Percentiles rank a stretch among this genome's conserved stretches.
These are phyloP conservation scores for Allantophomopsis lycopodina DNA, from an alignment of 2,329 filamentous ascomycete genomes.

Conservation along the genomic window DNA sequence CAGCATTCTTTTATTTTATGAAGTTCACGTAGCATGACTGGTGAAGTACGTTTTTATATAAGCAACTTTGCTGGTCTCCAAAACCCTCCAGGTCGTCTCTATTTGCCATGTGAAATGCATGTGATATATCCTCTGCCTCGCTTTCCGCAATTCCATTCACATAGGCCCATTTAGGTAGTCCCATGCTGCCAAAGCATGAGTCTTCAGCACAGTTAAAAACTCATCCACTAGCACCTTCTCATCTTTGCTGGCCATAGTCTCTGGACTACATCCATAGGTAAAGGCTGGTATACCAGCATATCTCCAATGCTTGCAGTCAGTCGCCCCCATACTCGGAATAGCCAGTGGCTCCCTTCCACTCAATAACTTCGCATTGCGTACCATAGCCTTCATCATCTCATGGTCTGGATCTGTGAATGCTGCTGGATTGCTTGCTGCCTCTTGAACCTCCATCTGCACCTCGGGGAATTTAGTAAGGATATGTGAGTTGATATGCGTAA, in stretches of 20 bases:
- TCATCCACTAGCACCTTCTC: constrained; percentile 15
- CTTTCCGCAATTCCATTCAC: neutral
- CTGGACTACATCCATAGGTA: constrained; percentile 17
- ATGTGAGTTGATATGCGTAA: constrained; percentile 12
- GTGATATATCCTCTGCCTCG: no score
- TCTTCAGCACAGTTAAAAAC: constrained; percentile 17
- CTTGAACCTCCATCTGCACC: constrained; percentile 16
- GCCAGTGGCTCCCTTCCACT: constrained; percentile 15
- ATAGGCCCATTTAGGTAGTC: constrained; percentile 10
- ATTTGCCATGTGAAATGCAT: no score
- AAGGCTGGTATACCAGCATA: constrained; percentile 22
- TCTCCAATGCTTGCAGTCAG: constrained; percentile 26
- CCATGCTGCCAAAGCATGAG: constrained; percentile 17
- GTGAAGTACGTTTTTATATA: no score
- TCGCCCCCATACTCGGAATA: constrained; percentile 23
- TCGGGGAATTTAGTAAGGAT: constrained; percentile 16
- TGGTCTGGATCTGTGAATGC: constrained; percentile 19
- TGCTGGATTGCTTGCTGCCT: constrained; percentile 20
- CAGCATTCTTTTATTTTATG: no score
- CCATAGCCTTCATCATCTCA: constrained; percentile 16
- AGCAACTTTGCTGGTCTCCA: no score
- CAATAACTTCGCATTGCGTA: constrained; percentile 14
- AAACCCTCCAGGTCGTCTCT: no score
- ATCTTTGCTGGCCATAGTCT: constrained; percentile 15
- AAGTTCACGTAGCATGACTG: no score